A percentile compares a stretch with the other conserved stretches of the same genome.
Evolutionary conservation across 2,329 filamentous ascomycete species (phyloP).

Genomic region (Exserohilum turcica): DNA sequence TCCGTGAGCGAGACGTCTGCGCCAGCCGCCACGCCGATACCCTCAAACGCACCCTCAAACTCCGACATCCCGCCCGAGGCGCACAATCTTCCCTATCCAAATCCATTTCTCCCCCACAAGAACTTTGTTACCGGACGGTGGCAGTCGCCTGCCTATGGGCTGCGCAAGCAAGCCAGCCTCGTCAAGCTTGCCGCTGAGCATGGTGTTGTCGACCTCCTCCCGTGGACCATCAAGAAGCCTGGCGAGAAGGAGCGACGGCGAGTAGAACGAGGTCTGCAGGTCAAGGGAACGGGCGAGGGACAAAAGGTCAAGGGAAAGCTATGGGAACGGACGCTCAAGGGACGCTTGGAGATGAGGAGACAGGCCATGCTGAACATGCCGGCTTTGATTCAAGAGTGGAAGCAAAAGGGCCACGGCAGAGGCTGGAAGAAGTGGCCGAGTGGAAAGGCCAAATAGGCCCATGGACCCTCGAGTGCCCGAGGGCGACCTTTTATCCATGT

Average conservation of each 20-base stretch:
- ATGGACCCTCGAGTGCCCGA: background rate
- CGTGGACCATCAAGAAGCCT: constrained; percentile 75
- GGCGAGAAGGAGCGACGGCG: constrained; percentile 71
- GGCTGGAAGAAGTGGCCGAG: constrained; percentile 77
- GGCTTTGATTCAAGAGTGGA: constrained; percentile 88
- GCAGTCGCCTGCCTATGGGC: constrained; percentile 81
- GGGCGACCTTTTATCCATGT: background rate
- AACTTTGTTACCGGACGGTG: constrained; percentile 80
- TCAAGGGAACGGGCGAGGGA: constrained; percentile 91
- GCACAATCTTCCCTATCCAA: constrained; percentile 61
- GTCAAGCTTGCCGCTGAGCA: constrained; percentile 81
- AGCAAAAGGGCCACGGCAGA: constrained; percentile 73
- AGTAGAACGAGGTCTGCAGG: constrained; percentile 77
- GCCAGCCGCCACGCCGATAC: constrained; percentile 28
- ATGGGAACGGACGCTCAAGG: constrained; percentile 85
- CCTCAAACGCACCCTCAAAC: constrained; percentile 18
- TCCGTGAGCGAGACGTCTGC: constrained; percentile 40
- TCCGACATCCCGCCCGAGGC: constrained; percentile 22
- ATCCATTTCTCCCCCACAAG: constrained; percentile 82
- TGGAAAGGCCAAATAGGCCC: constrained; percentile 32
- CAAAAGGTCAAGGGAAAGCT: constrained; percentile 94
- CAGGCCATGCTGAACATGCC: constrained; percentile 96
- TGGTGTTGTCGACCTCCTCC: constrained; percentile 80
- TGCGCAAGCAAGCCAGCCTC: constrained; percentile 87
- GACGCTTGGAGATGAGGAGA: constrained; percentile 83